Evolutionary conservation across 192 early-diverging fungal genomes (phyloP), one percentile per base, ranked within the genome.

Genomic region (Podila verticillata): DNA sequence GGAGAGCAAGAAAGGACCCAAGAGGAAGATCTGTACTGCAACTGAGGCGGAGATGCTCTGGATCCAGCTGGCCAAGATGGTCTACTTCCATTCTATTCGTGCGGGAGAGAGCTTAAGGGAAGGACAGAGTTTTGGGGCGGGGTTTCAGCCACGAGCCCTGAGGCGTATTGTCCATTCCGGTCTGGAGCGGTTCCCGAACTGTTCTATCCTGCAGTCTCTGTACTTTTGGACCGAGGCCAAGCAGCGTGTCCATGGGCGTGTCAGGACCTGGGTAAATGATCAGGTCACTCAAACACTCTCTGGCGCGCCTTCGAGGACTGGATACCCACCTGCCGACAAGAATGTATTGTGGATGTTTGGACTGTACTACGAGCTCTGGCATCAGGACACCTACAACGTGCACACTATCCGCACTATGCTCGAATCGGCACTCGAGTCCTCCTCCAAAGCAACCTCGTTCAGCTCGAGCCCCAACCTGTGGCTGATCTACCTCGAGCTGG

Each of bases 301-400:
- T 28, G 51, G 51, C 10, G 51, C 20, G 10, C 39, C 39, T 44
- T 44, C 39, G 10, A 30, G 58, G 20, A 30, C 26, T 1, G 30
- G 58, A 2, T 32, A 60, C 58, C 30, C 58, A 10, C 8, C 34
- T 0, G 65, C 39, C 19, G 72, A 70, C 48, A 67, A 63, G 29
- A 70, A 51, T 13, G 57, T 59, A 7, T 36, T 80, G 24, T 80
- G 77, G 77, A 65, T 72, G 0, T 65, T 80, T 68, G 77, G 77
- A 19, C 9, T 80, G 61, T 80, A 68, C 63, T 80, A 80, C 57
- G 77, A 80, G 61, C 66, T 80, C 19, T 80, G 77, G 77, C 65
- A 68, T 48, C 77, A 72, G 54, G 77, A 80, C 26, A 70, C 77
- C 4, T 60, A 31, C 30, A 60, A 60, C 10, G 58, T 32, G 2